Evolutionary conservation across 345 rosid species (phyloP), one percentile per base, ranked within the genome.

Genomic region (Eutrema yunnanense): DNA sequence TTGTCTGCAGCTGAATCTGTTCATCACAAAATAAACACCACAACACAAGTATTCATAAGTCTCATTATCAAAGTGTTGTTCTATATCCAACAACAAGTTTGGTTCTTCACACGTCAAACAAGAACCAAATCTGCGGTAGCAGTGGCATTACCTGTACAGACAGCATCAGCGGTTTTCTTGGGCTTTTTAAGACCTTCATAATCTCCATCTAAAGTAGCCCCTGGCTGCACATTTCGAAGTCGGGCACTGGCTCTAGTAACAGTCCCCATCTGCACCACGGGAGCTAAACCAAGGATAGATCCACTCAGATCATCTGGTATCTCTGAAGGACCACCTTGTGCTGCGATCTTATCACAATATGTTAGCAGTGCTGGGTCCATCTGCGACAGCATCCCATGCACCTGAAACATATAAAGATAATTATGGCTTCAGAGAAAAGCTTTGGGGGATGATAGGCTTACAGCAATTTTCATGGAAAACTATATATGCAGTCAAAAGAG

Each of bases 351-450:
- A 63, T 96, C 98, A 73, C 98, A 96, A 76, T 63, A 85, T 26
- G 86, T 80, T 29, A 90, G 81, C 42, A 96, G 87, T 44, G 98
- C 89, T 77, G 98, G 95, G 69, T 96, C 99, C 97, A 96, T 92
- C 82, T 96, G 97, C n/a, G 99, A 84, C 67, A 96, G 75, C 99
- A 96, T 92, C 77, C 97, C 97, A 63, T 90, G 89, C 71, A 96
- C 99, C 99, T 96, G 82, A 59, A 74, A 66, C 29, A 69, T 22
- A 29, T 69, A n/a, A 58, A 41, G 54, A 65, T 14, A 42, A 5
- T 9, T 6, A 56, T 16, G 68, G 42, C 1, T 33, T 51, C 62
- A 65, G 27, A 29, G 37, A 29, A 29, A 47, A 61, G 51, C 56
- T 68, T 37, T 9, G 9, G 51, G 4, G 26, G 47, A 16, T 27